Conservation (phyloP, 495 filamentous ascomycete species). For the Umbilicaria muhlenbergii region DNA sequence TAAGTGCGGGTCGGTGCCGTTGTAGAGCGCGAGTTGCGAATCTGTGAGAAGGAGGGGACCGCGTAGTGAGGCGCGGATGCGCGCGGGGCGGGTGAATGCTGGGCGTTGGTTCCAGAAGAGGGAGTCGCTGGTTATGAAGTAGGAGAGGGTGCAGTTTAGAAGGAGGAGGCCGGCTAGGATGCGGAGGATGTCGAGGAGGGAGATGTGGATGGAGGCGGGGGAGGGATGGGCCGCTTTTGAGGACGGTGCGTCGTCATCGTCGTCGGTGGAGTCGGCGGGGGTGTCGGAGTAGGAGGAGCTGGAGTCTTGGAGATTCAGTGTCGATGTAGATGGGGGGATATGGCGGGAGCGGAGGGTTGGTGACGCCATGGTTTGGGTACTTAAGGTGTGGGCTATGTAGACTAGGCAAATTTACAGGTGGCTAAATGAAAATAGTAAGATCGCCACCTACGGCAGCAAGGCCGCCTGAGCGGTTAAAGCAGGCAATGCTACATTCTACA, state of each 20-base stretch:
- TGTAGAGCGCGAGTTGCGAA: constrained; percentile 52
- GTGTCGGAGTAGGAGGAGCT: neutral
- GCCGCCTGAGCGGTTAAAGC: too few relatives aligned
- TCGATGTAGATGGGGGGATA: neutral
- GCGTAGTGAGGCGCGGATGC: constrained; percentile 44
- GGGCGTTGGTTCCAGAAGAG: constrained; percentile 56
- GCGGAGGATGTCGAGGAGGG: constrained; percentile 59
- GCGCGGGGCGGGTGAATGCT: constrained; percentile 45
- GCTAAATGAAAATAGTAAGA: too few relatives aligned
- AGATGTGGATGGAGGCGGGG: constrained; percentile 21
- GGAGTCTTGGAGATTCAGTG: constrained; percentile 6
- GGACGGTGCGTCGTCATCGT: neutral
- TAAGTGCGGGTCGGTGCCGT: constrained; percentile 56
- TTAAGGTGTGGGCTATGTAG: too few relatives aligned
- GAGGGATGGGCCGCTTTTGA: constrained; percentile 5
- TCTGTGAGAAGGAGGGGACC: constrained; percentile 52
- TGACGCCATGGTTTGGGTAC: constrained; percentile 8
- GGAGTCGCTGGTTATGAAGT: constrained; percentile 62
- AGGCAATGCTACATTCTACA: too few relatives aligned
- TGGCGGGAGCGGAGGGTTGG: constrained; percentile 11
- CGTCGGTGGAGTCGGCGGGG: neutral
- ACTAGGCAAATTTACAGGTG: too few relatives aligned
- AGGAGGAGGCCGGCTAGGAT: constrained; percentile 53
- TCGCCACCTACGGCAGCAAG: too few relatives aligned
- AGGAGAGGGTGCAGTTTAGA: constrained; percentile 56